Evolutionary conservation across 352 stramenopile species (phyloP).

Genomic region (Phytophthora podocarpi): DNA sequence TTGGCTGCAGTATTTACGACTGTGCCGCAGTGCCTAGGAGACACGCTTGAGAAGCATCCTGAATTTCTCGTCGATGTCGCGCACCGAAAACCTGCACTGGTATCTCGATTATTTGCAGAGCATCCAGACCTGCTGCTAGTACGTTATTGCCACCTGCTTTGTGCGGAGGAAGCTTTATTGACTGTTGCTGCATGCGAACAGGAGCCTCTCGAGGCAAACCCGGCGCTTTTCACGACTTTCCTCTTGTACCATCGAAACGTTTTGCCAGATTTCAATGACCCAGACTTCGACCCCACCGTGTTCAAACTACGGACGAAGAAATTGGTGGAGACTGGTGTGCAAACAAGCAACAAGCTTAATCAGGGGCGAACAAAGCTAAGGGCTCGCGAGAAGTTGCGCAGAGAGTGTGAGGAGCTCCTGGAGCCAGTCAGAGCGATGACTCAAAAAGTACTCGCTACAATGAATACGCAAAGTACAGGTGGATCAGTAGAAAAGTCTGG

Average conservation of each 20-base stretch:
- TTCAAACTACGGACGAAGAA: constrained; percentile 64
- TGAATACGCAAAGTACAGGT: background rate
- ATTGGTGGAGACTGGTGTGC: constrained; percentile 31
- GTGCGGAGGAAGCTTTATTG: background rate
- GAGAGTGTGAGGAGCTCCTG: constrained; percentile 45
- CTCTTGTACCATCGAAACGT: constrained; percentile 62
- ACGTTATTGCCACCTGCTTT: constrained; percentile 1
- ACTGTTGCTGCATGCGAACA: constrained; percentile 10
- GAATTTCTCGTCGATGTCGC: constrained; percentile 75
- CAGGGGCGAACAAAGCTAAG: constrained; percentile 41
- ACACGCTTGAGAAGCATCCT: constrained; percentile 65
- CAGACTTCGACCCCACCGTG: constrained; percentile 54
- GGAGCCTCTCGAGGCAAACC: constrained; percentile 74
- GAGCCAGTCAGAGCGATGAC: constrained; percentile 17
- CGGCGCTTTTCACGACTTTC: constrained; percentile 72
- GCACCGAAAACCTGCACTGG: constrained; percentile 60
- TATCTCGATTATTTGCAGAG: constrained; percentile 66
- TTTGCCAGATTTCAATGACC: constrained; percentile 60
- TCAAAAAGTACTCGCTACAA: constrained; percentile 8
- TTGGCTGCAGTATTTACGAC: constrained; percentile 54
- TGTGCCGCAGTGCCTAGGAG: constrained; percentile 60
- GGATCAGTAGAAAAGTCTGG: constrained; percentile 5
- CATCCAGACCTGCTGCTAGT: constrained; percentile 75
- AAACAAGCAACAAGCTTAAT: constrained; percentile 50
- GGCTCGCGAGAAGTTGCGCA: constrained; percentile 44